Evolutionary conservation across 208 protist genomes (phyloP).

Genomic region (Lotmaria passim): DNA sequence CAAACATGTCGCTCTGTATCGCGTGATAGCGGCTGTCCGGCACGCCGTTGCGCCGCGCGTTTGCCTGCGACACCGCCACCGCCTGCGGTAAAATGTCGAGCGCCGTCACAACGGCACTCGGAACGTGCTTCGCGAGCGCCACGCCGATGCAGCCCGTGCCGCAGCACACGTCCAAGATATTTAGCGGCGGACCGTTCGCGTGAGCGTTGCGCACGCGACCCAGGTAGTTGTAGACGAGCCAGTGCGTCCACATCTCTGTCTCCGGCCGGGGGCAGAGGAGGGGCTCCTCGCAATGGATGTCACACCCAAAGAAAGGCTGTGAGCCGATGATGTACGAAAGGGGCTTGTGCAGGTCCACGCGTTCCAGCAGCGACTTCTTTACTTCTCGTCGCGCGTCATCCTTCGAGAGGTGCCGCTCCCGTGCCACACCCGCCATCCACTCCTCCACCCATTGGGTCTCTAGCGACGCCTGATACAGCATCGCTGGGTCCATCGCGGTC

Average conservation of each 20-base stretch:
- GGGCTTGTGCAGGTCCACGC: constrained; percentile 83
- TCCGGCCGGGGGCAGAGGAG: constrained; percentile 84
- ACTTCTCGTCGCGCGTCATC: constrained; percentile 53
- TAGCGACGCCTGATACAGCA: constrained; percentile 74
- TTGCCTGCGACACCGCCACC: constrained; percentile 47
- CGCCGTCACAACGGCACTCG: constrained; percentile 51
- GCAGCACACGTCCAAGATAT: constrained; percentile 85
- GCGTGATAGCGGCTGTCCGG: constrained; percentile 46
- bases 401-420: not conserved
- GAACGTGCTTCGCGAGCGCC: constrained; percentile 75
- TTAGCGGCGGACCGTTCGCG: constrained; percentile 7
- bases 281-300: constrained; percentile 69
- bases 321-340: constrained; percentile 87
- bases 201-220: constrained; percentile 4
- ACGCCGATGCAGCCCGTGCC: constrained; percentile 91
- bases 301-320: constrained; percentile 87
- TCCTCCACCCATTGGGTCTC: constrained; percentile 84
- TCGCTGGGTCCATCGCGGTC: constrained; percentile 43
- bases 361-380: constrained; percentile 76
- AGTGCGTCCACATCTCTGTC: constrained; percentile 92
- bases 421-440: constrained; percentile 45
- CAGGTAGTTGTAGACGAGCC: constrained; percentile 64
- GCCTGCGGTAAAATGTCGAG: constrained; percentile 72
- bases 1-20: constrained; percentile 84
- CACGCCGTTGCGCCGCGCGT: constrained; percentile 72